Evolutionary conservation across 257 asterid genomes (phyloP), one percentile per base, ranked within the genome.

Genomic region (Nicotiana tabacum): DNA sequence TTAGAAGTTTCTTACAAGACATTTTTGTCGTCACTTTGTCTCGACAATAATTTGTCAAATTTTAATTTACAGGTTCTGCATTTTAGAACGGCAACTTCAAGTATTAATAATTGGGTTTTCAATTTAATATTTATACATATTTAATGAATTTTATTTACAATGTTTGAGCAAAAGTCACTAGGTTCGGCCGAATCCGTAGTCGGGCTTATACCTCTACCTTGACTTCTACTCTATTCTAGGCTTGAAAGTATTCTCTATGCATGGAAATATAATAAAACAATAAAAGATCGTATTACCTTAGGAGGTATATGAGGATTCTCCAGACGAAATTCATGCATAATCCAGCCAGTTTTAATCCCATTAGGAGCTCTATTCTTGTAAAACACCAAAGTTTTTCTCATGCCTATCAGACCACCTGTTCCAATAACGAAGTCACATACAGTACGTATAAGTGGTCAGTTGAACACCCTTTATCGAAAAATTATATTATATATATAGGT

Each of bases 311-410:
- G 90, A 62, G 94, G 97, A 79, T 91, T 91, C 60, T 95, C 94
- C 0, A 95, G 89, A 55, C 97, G 95, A 91, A 93, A 95, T 84
- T 95, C 99, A 81, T 93, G 98, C 98, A 93, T 93, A 77, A 95
- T 92, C 99, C 99, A 95, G 61, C 93, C 95, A 11, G 94, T 93
- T 87, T 95, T 95, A 80, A 88, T 84, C 29, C 99, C 98, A 78
- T 93, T 90, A 0, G 99, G 99, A 72, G 99, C 99, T 84, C 98
- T 88, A 83, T 90, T 89, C 83, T 69, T 89, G 97, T 95, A 93
- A 84, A 95, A 95, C 7, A 95, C 99, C 83, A 95, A 82, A 4
- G 99, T 93, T 85, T 95, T 95, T 84, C 97, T 93, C 99, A 95
- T 95, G 24, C 98, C 99, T n/a, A 92, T 93, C 0, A 88, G 77